These are phyloP conservation scores for Xylaria arbuscula DNA, from an alignment of 2,329 filamentous ascomycete species.

Conservation along the genomic window DNA sequence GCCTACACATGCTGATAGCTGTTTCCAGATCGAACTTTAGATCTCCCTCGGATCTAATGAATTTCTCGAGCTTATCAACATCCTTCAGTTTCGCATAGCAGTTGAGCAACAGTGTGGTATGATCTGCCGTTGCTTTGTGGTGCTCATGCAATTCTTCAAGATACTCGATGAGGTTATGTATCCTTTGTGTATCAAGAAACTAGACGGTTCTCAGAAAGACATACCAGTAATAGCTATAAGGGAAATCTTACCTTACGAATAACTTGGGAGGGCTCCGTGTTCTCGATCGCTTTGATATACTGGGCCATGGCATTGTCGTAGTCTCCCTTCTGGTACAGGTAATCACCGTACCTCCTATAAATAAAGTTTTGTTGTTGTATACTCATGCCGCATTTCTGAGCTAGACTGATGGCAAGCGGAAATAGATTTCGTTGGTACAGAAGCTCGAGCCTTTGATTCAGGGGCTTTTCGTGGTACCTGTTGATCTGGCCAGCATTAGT, in stretches of 20 bases:
- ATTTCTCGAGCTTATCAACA: constrained; percentile 93
- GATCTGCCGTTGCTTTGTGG: constrained; percentile 90
- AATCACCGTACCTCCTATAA: constrained; percentile 92
- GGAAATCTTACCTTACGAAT: constrained; percentile 78
- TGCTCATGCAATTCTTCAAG: constrained; percentile 96
- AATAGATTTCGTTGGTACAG: constrained; percentile 95
- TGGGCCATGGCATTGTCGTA: constrained; percentile 99
- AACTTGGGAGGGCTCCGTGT: constrained; percentile 94
- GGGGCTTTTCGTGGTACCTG: constrained; percentile 88
- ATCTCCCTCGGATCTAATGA: constrained; percentile 95
- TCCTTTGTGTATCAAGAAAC: constrained; percentile 96
- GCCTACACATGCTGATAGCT: constrained; percentile 95
- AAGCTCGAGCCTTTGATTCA: constrained; percentile 92
- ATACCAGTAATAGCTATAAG: not conserved
- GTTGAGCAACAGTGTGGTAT: constrained; percentile 93
- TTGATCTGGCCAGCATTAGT: constrained; percentile 68
- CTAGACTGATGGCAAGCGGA: constrained; percentile 89
- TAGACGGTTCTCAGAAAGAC: constrained; percentile 52
- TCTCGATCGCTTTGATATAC: constrained; percentile 95
- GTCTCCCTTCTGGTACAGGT: constrained; percentile 92
- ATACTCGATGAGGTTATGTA: constrained; percentile 97
- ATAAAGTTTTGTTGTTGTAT: constrained; percentile 87
- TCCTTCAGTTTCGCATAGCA: constrained; percentile 99
- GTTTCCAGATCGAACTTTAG: constrained; percentile 97
- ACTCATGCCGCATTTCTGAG: constrained; percentile 87